These are phyloP conservation scores for Termitomyces sp. DNA, from an alignment of 768 basidiomycete genomes.

Conservation along the genomic window DNA sequence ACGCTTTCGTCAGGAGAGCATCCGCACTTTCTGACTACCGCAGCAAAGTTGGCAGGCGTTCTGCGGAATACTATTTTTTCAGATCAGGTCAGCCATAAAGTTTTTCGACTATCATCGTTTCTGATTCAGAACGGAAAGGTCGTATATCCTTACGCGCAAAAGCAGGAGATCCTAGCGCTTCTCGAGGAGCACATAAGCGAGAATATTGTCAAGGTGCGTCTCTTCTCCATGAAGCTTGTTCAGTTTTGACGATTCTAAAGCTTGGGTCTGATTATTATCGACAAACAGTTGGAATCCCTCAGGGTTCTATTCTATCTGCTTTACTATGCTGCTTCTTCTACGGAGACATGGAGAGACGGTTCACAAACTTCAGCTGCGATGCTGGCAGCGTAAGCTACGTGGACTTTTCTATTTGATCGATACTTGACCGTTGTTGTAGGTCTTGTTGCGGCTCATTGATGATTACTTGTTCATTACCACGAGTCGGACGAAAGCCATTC, in stretches of 20 bases:
- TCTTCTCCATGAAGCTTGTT: neutral
- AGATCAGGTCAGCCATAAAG: constrained; percentile 54
- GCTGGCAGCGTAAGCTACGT: constrained; percentile 50
- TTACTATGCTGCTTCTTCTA: constrained; percentile 95
- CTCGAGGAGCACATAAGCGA: constrained; percentile 87
- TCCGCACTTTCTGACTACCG: constrained; percentile 67
- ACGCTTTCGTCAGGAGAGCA: constrained; percentile 52
- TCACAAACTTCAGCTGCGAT: constrained; percentile 48
- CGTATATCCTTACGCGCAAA: constrained; percentile 47
- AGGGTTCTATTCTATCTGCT: constrained; percentile 93
- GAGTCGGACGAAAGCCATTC: constrained; percentile 45
- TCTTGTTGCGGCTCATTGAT: constrained; percentile 83
- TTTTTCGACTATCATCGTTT: neutral
- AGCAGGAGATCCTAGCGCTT: constrained; percentile 59
- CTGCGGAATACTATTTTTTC: constrained; percentile 78
- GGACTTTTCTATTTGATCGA: neutral
- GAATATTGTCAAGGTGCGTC: constrained; percentile 79
- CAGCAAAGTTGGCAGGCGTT: constrained; percentile 55
- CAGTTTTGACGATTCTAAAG: constrained; percentile 30
- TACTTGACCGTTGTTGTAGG: constrained; percentile 30
- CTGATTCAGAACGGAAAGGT: constrained; percentile 15
- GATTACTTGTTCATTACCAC: constrained; percentile 91
- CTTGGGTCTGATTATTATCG: constrained; percentile 78
- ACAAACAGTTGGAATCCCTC: constrained; percentile 93
- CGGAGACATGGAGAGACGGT: constrained; percentile 74